Base-by-base conservation (phyloP, 306 rosid genomes). In the Castanospermum australe region DNA sequence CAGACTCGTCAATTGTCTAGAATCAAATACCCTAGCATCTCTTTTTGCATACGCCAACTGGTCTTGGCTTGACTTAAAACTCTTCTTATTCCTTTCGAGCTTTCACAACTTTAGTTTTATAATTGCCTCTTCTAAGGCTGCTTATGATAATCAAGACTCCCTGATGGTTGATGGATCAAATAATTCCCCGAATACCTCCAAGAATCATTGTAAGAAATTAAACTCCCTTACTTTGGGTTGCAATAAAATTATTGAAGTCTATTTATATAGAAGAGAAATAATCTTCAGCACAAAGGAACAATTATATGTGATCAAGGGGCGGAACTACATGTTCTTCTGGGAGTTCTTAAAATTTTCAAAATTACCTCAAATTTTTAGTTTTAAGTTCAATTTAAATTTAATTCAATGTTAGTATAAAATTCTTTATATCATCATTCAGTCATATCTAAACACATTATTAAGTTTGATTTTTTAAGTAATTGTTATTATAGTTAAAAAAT, bases 11-110 rank as follows among this genome's bases (percentile, higher is more conserved):
- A 28, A 28, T 28, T 74, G 65, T 75, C 77, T 61, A 35, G 75
- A 66, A 72, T 81, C 81, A n/a, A 38, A 41, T 85, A 71, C 82
- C 52, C 54, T 52, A n/a, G 35, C 47, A 24, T 44, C 24, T 28
- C 42, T 44, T 67, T 41, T 36, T 24, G 20, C 17, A 52, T 39
- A 17, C 35, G 12, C 1, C 18, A 5, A 32, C 48, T 42, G 30
- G 10, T 36, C 8, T 35, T 73, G 11, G 44, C 71, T 20, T 73
- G 11, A 60, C 71, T 20, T 28, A 2, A 11, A 25, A 39, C 21
- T 57, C 5, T 11, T 21, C 22, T 18, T 18, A 20, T 62, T 28
- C 24, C 56, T 8, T 33, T 25, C 35, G 18, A 25, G 12, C 6
- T 25, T 42, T 25, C 0, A 14, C 2, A 55, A 57, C 28, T 78